These are phyloP conservation scores for Gloeostereum incarnatum DNA, from an alignment of 768 basidiomycete genomes.

Conservation along the genomic window DNA sequence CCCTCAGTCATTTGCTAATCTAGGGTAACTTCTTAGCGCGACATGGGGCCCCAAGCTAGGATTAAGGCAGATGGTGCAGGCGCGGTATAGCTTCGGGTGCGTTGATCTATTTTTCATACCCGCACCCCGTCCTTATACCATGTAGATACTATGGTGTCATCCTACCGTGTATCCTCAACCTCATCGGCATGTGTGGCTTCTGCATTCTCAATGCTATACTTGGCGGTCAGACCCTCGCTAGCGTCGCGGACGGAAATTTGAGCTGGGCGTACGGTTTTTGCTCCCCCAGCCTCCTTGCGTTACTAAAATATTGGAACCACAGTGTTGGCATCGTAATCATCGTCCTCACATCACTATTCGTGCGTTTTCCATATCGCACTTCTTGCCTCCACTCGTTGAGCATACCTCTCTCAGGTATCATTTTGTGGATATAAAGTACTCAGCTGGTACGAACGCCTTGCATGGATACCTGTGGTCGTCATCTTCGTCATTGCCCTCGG, in stretches of 20 bases:
- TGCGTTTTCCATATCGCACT: constrained; percentile 28
- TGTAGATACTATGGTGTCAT: constrained; percentile 56
- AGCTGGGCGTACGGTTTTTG: constrained; percentile 29
- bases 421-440: constrained; percentile 48
- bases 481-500: constrained; percentile 65
- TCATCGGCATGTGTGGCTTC: constrained; percentile 58
- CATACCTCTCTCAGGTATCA: constrained; percentile 24
- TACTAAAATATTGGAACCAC: background rate
- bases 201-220: constrained; percentile 65
- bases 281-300: background rate
- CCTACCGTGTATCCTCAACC: constrained; percentile 50
- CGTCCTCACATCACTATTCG: constrained; percentile 53
- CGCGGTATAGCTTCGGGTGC: constrained; percentile 32
- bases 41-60: constrained; percentile 83
- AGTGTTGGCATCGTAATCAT: constrained; percentile 83
- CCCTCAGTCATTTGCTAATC: too few species aligned
- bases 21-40: constrained; percentile 20
- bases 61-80: constrained; percentile 79
- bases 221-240: constrained; percentile 47
- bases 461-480: constrained; percentile 75
- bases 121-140: constrained; percentile 5
- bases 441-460: constrained; percentile 58
- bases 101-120: constrained; percentile 3
- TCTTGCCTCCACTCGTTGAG: background rate
- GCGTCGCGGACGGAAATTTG: constrained; percentile 27